phyloP scores from a whole-genome alignment of 352 stramenopile species.

The Globisporangium cylindrosporum region DNA sequence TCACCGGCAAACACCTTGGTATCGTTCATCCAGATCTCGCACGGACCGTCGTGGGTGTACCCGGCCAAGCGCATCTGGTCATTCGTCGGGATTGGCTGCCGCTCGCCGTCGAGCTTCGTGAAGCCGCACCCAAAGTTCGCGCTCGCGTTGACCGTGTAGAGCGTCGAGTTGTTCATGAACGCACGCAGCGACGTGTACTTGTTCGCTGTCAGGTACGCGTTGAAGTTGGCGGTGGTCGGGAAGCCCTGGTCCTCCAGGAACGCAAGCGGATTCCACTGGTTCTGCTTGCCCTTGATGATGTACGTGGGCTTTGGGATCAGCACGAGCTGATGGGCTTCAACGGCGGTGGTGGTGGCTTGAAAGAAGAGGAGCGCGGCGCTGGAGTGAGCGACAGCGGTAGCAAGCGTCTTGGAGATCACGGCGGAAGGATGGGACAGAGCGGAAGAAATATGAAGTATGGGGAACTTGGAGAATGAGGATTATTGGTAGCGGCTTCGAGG shows the following conservation, averaged over 20 bases:
- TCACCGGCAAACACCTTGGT: slow-evolving; percentile 27
- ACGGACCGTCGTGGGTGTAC: slow-evolving; percentile 46
- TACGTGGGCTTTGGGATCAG: not conserved
- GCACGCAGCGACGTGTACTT: not conserved
- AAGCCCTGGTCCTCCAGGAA: not conserved
- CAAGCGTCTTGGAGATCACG: not conserved
- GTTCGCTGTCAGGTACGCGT: not conserved
- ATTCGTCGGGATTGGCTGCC: not conserved
- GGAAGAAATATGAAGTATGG: not conserved
- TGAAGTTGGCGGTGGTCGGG: not conserved
- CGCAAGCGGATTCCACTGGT: not conserved
- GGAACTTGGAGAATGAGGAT: not conserved
- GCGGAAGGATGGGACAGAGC: not conserved
- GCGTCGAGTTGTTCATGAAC: not conserved
- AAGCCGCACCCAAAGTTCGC: not conserved
- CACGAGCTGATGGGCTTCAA: not conserved
- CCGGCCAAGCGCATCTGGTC: slow-evolving; percentile 28
- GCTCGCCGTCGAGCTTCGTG: not conserved
- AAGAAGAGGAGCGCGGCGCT: not conserved
- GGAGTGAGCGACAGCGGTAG: not conserved
- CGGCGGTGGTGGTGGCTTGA: not conserved
- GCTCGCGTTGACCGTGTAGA: not conserved
- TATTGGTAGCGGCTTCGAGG: too few species aligned
- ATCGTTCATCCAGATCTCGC: slow-evolving; percentile 40
- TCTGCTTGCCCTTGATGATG: not conserved